Conservation (phyloP, 2,329 filamentous ascomycete species). For the Fusarium sp. region DNA sequence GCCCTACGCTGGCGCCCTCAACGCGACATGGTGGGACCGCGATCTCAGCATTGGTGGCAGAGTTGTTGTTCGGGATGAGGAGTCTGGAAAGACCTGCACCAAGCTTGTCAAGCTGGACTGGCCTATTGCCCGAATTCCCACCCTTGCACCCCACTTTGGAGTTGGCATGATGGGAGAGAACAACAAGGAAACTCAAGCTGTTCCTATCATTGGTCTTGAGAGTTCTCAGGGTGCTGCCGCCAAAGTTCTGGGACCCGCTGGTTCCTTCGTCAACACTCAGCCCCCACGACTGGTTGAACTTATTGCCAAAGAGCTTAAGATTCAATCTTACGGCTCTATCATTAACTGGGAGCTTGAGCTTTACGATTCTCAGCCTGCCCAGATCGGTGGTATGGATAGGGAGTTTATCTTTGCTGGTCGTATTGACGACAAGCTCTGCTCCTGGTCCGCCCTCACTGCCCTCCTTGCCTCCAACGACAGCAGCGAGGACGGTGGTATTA, state of each 20-base stretch:
- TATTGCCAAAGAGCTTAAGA: conserved; percentile 81
- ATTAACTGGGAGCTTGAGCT: conserved; percentile 98
- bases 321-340: conserved; percentile 78
- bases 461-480: conserved; percentile 75
- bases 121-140: conserved; percentile 93
- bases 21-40: conserved; percentile 95
- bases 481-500: conserved; percentile 76
- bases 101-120: conserved; percentile 92
- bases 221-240: conserved; percentile 61
- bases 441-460: conserved; percentile 88
- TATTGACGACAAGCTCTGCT: conserved; percentile 98
- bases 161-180: conserved; percentile 73
- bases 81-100: conserved; percentile 79
- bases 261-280: conserved; percentile 84
- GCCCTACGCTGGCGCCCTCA: conserved; percentile 89
- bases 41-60: conserved; percentile 91
- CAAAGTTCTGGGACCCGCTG: conserved; percentile 68
- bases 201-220: conserved; percentile 92
- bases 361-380: conserved; percentile 88
- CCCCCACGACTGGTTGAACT: conserved; percentile 86
- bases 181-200: conserved; percentile 93
- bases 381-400: conserved; percentile 84
- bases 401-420: conserved; percentile 96
- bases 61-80: conserved; percentile 81
- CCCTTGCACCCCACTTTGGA: conserved; percentile 93